Evolutionary conservation across 139 green algal genomes (phyloP).

Genomic region (Chlamydomonas urium): DNA sequence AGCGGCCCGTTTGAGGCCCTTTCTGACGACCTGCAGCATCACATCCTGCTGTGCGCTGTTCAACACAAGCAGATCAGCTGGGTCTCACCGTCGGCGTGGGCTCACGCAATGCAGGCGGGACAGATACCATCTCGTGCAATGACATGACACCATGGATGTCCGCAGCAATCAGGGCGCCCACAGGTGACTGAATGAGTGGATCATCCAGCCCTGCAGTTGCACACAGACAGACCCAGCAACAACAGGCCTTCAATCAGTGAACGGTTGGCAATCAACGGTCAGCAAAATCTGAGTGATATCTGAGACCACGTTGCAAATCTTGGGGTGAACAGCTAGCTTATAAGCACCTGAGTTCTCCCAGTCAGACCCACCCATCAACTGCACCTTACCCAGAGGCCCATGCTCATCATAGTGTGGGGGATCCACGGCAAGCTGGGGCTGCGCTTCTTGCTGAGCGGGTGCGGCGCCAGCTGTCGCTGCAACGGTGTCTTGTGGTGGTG

Average conservation of each 20-base stretch:
- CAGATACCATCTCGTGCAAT: conserved; percentile 26
- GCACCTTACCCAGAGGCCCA: not conserved
- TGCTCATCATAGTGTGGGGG: too few species aligned
- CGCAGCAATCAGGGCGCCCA: conserved; percentile 18
- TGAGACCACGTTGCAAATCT: too few species aligned
- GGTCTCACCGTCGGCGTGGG: not conserved
- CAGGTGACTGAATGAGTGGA: conserved; percentile 34
- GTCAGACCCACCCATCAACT: not conserved
- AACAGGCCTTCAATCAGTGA: not conserved
- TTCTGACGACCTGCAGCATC: too few species aligned
- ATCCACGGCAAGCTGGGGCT: not conserved
- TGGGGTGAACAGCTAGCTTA: not conserved
- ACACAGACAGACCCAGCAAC: not conserved
- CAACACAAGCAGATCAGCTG: not conserved
- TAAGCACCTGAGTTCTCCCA: not conserved
- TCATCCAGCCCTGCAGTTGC: conserved; percentile 21
- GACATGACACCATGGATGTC: conserved; percentile 45
- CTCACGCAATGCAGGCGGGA: not conserved
- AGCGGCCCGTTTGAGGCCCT: too few species aligned
- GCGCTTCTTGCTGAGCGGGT: not conserved
- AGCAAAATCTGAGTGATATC: too few species aligned
- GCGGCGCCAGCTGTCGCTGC: not conserved
- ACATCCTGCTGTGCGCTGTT: too few species aligned
- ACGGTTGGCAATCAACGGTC: too few species aligned
- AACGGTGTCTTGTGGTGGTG: not conserved